Evolutionary conservation across 176 grass and related monocot genomes (phyloP).

Genomic region (Microstegium vimineum): DNA sequence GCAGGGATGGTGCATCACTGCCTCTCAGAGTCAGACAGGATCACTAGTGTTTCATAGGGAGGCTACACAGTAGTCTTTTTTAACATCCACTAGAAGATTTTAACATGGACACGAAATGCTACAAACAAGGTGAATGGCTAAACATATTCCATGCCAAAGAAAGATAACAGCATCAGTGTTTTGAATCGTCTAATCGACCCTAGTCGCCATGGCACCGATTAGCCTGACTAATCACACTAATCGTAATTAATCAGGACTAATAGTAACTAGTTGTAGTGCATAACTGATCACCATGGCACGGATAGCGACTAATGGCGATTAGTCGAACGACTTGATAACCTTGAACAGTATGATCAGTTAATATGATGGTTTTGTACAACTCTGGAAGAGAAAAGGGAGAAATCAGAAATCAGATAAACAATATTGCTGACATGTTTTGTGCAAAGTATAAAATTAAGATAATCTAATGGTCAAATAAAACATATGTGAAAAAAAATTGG

Average conservation of each 20-base stretch:
- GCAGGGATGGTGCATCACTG: neutral
- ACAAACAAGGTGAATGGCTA: neutral
- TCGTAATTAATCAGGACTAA: neutral
- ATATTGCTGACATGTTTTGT: neutral
- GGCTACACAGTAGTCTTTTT: neutral
- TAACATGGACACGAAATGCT: neutral
- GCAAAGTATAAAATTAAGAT: neutral
- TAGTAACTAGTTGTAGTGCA: too few species aligned
- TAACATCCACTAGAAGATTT: constrained; percentile 8
- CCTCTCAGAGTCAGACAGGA: neutral
- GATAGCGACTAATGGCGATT: too few species aligned
- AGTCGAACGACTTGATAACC: too few species aligned
- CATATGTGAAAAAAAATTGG: neutral
- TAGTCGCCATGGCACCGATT: neutral
- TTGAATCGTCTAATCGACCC: neutral
- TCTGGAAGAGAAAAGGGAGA: neutral
- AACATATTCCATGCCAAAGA: neutral
- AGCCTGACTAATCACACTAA: neutral
- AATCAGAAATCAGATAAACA: neutral
- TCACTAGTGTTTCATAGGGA: neutral
- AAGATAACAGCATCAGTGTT: neutral
- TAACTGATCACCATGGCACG: too few species aligned
- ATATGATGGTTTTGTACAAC: neutral
- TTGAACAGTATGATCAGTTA: neutral
- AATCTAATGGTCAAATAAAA: neutral